Conservation (phyloP, 2,329 filamentous ascomycete species). For the Periconia macrospinosa region DNA sequence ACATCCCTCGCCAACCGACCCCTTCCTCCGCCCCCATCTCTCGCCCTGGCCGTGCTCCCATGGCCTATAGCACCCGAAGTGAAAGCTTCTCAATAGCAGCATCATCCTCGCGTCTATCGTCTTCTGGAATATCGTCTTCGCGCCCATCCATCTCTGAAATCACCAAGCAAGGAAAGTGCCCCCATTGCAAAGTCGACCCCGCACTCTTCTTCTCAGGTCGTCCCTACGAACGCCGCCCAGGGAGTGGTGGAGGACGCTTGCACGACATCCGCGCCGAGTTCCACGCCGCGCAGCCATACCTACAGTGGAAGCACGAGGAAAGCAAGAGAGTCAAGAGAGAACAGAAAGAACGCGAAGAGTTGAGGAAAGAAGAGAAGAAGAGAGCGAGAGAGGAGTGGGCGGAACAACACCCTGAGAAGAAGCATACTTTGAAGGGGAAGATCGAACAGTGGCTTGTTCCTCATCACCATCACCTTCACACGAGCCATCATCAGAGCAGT, state of each 20-base stretch:
- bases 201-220: neutral
- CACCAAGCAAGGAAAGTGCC: neutral
- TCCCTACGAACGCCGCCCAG: neutral
- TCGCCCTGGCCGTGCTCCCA: no score
- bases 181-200: constrained; percentile 2
- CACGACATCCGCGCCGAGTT: neutral
- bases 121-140: no score
- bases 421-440: neutral
- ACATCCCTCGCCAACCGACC: no score
- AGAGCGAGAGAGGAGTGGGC: neutral
- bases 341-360: neutral
- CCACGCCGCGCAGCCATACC: neutral
- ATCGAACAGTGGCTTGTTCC: neutral
- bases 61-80: no score
- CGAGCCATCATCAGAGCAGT: constrained; percentile 35
- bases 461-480: constrained; percentile 13
- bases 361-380: neutral
- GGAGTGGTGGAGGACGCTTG: neutral
- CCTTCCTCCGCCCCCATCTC: no score
- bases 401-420: neutral
- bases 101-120: no score
- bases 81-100: no score
- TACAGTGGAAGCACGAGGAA: neutral
- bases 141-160: no score
- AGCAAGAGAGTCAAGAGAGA: neutral